These are phyloP conservation scores for Metschnikowia lochheadii DNA, from an alignment of 805 yeast species.

Conservation along the genomic window DNA sequence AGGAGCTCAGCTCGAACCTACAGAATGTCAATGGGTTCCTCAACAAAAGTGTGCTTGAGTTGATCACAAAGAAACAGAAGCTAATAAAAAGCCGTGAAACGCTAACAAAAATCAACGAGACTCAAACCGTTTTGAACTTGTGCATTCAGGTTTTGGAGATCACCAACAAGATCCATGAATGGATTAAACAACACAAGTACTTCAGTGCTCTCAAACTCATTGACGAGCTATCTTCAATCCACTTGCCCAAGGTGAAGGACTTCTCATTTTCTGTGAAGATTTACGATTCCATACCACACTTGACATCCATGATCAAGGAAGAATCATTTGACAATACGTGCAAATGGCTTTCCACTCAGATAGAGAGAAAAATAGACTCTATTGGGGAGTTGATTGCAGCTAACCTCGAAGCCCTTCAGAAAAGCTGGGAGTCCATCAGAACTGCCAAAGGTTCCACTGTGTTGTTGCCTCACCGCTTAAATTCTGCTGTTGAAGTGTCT, in stretches of 20 bases:
- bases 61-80: constrained; percentile 58
- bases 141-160: constrained; percentile 81
- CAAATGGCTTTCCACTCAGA: constrained; percentile 57
- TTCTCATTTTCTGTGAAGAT: constrained; percentile 75
- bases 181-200: constrained; percentile 69
- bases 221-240: constrained; percentile 67
- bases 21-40: constrained; percentile 53
- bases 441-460: constrained; percentile 34
- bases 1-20: constrained; percentile 52
- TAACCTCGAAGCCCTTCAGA: constrained; percentile 52
- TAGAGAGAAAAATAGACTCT: constrained; percentile 55
- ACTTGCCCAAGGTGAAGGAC: constrained; percentile 64
- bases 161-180: constrained; percentile 79
- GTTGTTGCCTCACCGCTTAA: constrained; percentile 59
- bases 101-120: constrained; percentile 63
- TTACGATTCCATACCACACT: constrained; percentile 69
- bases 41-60: constrained; percentile 59
- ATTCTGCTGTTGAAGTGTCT: constrained; percentile 81
- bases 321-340: constrained; percentile 65
- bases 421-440: constrained; percentile 54
- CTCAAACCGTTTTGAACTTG: constrained; percentile 61
- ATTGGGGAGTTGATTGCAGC: constrained; percentile 58
- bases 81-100: constrained; percentile 60
- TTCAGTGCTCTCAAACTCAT: constrained; percentile 83
- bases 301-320: constrained; percentile 67